Evolutionary conservation across 2,329 filamentous ascomycete species (phyloP), one percentile per base, ranked within the genome.

Genomic region (Albifimbria verrucaria): DNA sequence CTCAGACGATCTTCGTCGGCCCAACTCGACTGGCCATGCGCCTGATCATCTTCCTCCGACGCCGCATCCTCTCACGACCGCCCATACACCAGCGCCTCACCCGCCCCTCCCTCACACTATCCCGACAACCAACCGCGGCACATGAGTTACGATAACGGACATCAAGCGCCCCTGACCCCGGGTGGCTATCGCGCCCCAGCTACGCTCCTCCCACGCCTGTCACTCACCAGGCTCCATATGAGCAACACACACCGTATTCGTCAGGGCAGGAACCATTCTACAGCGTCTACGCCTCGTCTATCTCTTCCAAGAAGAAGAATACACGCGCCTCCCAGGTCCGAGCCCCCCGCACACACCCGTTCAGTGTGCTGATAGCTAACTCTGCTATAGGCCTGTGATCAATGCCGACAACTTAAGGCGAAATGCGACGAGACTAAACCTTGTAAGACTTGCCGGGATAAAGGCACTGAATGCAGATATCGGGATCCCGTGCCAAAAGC

Each of bases 401-500:
- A 88, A 69, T 96, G 92, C 71, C 86, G 92, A 54, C 82, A 89
- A 55, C 81, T 93, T 39, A 96, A 96, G 71, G 91, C 91, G 15
- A 96, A 96, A 72, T 96, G 92, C 68, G 91, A 96, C 63, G 92
- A 96, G 75, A 86, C 86, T 11, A 86, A 88, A 59, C 92, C 89
- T 2, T 88, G 89, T 62, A 93, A 91, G 66, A 90, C 87, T 63
- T 99, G 94, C 69, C 88, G 88, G 62, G 92, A 97, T 61, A 95
- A 95, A 67, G 86, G 82, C 59, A 80, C 91, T 26, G 80, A 86
- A 50, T 99, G 90, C 75, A 87, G 90, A 69, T 97, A 97, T 70
- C 86, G 92, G 59, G 92, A 97, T 65, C 88, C 94, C 6, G 89
- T 91, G 21, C 91, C 91, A 17, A 94, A 95, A 66, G 93, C 95